Percentiles rank a stretch among this genome's conserved stretches.
Conservation (phyloP, 805 yeast species). For the Kodamaea fukazawae region DNA sequence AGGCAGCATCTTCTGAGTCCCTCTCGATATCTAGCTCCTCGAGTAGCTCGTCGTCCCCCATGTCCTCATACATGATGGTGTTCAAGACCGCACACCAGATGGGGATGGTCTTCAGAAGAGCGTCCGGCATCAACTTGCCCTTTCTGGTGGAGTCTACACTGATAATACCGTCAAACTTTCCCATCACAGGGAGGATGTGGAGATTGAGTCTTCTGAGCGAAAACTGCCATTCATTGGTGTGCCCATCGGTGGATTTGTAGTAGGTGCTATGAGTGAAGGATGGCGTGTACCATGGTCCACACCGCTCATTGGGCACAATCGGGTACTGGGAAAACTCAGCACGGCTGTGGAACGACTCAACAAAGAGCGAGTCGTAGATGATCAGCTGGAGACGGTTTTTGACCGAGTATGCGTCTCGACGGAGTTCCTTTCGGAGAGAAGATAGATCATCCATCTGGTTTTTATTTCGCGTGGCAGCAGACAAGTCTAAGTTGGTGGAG, state of each 20-base stretch:
- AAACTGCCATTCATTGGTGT: slow-evolving; percentile 76
- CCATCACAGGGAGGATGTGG: slow-evolving; percentile 57
- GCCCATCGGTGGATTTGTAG: slow-evolving; percentile 93
- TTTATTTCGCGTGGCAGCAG: too few species aligned
- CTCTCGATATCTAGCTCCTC: slow-evolving; percentile 1
- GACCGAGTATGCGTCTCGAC: slow-evolving; percentile 49
- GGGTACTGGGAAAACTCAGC: slow-evolving; percentile 29
- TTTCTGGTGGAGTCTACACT: slow-evolving; percentile 83
- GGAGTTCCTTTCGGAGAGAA: slow-evolving; percentile 27
- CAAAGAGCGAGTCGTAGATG: slow-evolving; percentile 54
- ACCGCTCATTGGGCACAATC: slow-evolving; percentile 72
- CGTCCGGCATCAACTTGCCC: slow-evolving; percentile 84
- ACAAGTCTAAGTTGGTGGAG: too few species aligned
- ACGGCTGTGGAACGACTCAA: slow-evolving; percentile 25
- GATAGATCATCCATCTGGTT: slow-evolving; percentile 6
- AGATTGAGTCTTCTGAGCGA: slow-evolving; percentile 70
- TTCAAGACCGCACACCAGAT: slow-evolving; percentile 88
- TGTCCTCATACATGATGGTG: slow-evolving; percentile 43
- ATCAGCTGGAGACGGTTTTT: slow-evolving; percentile 73
- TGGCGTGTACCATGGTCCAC: slow-evolving; percentile 82
- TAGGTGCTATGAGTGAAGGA: slow-evolving; percentile 50
- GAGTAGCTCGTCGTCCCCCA: slow-evolving; percentile 7
- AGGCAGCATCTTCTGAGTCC: slow-evolving; percentile 1
- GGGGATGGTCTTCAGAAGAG: slow-evolving; percentile 82
- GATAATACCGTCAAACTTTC: slow-evolving; percentile 44